Percentiles rank a stretch among this genome's conserved stretches.
phyloP scores from a whole-genome alignment of 2,329 filamentous ascomycete genomes.

The Aspergillus spinulosporus region DNA sequence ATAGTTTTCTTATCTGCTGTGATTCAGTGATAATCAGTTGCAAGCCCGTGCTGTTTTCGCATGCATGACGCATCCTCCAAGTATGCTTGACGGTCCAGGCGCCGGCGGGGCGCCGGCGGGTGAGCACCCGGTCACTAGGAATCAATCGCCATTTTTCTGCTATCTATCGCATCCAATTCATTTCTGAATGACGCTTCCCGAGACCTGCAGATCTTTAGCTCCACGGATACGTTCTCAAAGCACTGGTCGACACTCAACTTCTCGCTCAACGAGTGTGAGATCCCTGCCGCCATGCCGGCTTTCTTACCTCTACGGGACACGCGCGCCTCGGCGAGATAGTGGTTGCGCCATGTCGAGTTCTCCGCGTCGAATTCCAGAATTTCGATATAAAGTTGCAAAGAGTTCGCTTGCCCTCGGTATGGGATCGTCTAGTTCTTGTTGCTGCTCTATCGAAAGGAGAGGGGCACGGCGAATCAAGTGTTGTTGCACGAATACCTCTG shows the following conservation, averaged over 20 bases:
- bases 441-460: conserved; percentile 40
- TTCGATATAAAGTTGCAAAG: conserved; percentile 34
- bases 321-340: conserved; percentile 38
- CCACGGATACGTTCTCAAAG: conserved; percentile 23
- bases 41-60: background rate
- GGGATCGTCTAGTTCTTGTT: conserved; percentile 11
- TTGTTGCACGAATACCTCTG: conserved; percentile 31
- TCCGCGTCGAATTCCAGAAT: conserved; percentile 40
- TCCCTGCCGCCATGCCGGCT: background rate
- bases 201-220: conserved; percentile 20
- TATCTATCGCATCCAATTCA: conserved; percentile 18
- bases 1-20: conserved; percentile 2
- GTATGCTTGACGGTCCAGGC: background rate
- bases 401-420: conserved; percentile 15
- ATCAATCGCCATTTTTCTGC: conserved; percentile 22
- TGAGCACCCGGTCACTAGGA: conserved; percentile 26
- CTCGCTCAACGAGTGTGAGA: conserved; percentile 5
- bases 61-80: background rate
- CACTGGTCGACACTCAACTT: conserved; percentile 23
- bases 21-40: conserved; percentile 4
- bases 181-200: conserved; percentile 15
- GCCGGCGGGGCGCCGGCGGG: conserved; percentile 1
- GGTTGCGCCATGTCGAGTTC: conserved; percentile 47
- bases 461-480: conserved; percentile 42
- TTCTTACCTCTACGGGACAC: conserved; percentile 24